Conservation (phyloP, 192 early-diverging fungal species). For the Rhizophagus clarus region DNA sequence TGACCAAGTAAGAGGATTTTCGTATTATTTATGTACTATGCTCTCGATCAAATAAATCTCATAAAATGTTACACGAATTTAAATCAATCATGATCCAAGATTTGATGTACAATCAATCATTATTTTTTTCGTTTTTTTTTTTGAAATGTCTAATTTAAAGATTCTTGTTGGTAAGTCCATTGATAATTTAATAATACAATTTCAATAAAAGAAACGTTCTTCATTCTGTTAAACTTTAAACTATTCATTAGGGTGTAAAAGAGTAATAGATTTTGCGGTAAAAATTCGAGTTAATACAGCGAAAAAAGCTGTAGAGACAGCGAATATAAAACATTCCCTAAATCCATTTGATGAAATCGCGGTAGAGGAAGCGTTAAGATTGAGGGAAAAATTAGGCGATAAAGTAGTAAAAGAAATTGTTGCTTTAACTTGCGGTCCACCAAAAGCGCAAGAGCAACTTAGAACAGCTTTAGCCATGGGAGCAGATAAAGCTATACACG, state of each 20-base stretch:
- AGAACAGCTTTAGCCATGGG: conserved; percentile 98
- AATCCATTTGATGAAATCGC: conserved; percentile 99
- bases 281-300: conserved; percentile 94
- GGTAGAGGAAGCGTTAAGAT: conserved; percentile 91
- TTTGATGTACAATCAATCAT: no score
- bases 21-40: no score
- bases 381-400: conserved; percentile 83
- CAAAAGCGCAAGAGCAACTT: conserved; percentile 90
- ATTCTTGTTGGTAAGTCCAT: conserved; percentile 32
- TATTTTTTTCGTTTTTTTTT: background rate
- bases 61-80: no score
- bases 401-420: conserved; percentile 69
- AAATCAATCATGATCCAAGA: no score
- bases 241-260: conserved; percentile 64
- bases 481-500: conserved; percentile 92
- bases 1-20: no score
- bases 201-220: background rate
- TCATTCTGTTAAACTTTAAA: background rate
- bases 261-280: conserved; percentile 98
- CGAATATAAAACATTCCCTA: conserved; percentile 96
- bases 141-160: conserved; percentile 29
- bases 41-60: no score
- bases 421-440: conserved; percentile 84
- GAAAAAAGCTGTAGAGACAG: conserved; percentile 86
- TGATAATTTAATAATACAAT: background rate